Conservation (phyloP, 2,329 filamentous ascomycete species). For the Thielaviopsis ethacetica region DNA sequence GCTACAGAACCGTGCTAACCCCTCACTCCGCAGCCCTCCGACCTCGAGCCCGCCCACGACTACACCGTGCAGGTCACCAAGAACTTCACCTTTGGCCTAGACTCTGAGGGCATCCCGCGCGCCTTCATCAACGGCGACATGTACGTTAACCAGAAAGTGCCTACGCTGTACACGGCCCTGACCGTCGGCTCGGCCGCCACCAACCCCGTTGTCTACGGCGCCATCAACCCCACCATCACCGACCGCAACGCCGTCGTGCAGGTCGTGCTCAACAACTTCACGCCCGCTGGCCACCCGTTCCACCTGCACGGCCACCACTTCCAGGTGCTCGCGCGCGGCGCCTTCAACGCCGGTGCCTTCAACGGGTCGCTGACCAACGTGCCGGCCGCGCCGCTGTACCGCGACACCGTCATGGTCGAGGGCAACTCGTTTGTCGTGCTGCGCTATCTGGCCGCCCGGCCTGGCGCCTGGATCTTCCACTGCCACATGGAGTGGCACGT, state of each 20-base stretch:
- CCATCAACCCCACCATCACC: constrained; percentile 26
- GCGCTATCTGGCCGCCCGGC: constrained; percentile 26
- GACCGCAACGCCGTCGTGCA: constrained; percentile 25
- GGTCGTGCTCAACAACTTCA: constrained; percentile 35
- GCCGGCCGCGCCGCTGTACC: constrained; percentile 25
- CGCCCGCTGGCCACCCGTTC: constrained; percentile 32
- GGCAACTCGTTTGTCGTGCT: constrained; percentile 33
- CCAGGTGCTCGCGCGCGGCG: constrained; percentile 25
- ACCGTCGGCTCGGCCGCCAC: constrained; percentile 32
- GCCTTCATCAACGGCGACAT: constrained; percentile 20
- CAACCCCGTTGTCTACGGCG: constrained; percentile 26
- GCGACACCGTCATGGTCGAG: constrained; percentile 33
- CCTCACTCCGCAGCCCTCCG: constrained; percentile 29
- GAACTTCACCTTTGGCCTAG: constrained; percentile 40
- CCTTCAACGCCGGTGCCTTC: constrained; percentile 15
- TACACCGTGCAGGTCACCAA: neutral
- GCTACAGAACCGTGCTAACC: too few species aligned
- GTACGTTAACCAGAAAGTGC: constrained; percentile 52
- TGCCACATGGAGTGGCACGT: constrained; percentile 42
- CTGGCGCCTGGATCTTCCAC: constrained; percentile 30
- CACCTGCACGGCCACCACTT: constrained; percentile 41
- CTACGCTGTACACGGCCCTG: constrained; percentile 55
- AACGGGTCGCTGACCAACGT: constrained; percentile 17
- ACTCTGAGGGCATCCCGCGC: constrained; percentile 45
- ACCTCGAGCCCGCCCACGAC: constrained; percentile 33